Base-by-base conservation (phyloP, 345 rosid species). In the Eucalyptus camaldulensis region DNA sequence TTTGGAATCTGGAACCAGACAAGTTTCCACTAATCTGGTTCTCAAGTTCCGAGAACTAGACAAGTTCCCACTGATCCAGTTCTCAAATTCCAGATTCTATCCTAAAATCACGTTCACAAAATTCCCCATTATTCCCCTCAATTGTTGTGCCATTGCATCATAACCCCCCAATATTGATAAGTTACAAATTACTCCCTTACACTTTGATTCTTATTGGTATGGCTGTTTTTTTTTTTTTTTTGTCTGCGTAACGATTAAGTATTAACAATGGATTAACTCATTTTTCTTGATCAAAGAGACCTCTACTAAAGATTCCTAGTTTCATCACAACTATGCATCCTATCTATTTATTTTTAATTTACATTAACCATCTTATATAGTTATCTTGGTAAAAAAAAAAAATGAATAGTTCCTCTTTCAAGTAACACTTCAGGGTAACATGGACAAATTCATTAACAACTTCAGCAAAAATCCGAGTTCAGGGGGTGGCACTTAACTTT, bases 21-120 rank as follows among this genome's bases (percentile, higher is more conserved):
- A 44, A 4, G 14, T 49, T 49, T 5, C 2, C 13, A 49, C 5
- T 49, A 1, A 49, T 49, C 5, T 5, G 5, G 0, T 12, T 49
- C 50, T 49, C 14, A 49, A 49, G 50, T 49, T 49, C 14, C 13
- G 43, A 40, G 14, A 49, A 49, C 49, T 15, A 14, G 17, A 51
- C 8, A 51, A 7, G 24, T 53, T 53, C 2, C 4, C 56, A 53
- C 10, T 53, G 0, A 53, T 53, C 1, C 4, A 9, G 2, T 17
- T 53, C 56, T 53, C 24, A 53, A 53, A 9, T 53, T 53, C 9
- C 1, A 53, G 10, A 53, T 7, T 53, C 8, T 8, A 53, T 53
- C 10, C 24, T 53, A 53, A 19, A 53, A 19, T 17, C 4, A 53
- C 8, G 2, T 53, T 8, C 56, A 53, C 24, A 56, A 56, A 56